Evolutionary conservation across 2,329 filamentous ascomycete species (phyloP), one percentile per base, ranked within the genome.

Genomic region (Fusarium nisikadoi): DNA sequence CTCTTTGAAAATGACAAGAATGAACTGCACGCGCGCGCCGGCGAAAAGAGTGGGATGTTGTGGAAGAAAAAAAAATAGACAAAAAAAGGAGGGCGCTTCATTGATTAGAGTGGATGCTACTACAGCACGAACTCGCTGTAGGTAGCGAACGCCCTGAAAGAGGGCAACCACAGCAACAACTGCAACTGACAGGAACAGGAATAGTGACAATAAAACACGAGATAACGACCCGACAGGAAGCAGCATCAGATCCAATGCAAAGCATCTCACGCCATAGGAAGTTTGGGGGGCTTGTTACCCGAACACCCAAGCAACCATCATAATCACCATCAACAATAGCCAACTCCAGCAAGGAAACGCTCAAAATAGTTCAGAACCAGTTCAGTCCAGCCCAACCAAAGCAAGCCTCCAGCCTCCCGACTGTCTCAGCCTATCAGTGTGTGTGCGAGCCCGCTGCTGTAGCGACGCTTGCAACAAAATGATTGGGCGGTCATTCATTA

Each of bases 381-480:
- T 31, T 39, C 59, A 63, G 47, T 39, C n/a, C 41, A 65, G 49
- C 49, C 36, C 42, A 61, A 39, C 16, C 29, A 58, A 57, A 38
- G 45, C 49, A 42, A 66, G 60, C 47, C 60, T 70, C 56, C 54
- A 60, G 39, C 53, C 36, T 60, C 41, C 43, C 50, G 60, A 52
- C 38, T 57, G 70, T 72, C 70, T 71, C 57, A 64, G 58, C 70
- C 70, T 68, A 64, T 64, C 45, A 68, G 45, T 65, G 59, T 53
- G 56, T 59, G 65, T 50, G 45, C 38, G 46, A 57, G 57, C 50
- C 36, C 55, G 70, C 70, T 73, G 70, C 70, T 71, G 60, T 41
- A 54, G 70, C 62, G 70, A 73, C 70, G 66, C 58, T 45, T 52
- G 50, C 38, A 55, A 31, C 33, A 43, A 47, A 23, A 50, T 58